Evolutionary conservation across 1,284 basidiomycete genomes (phyloP).

Genomic region (Leccinum solheimii): DNA sequence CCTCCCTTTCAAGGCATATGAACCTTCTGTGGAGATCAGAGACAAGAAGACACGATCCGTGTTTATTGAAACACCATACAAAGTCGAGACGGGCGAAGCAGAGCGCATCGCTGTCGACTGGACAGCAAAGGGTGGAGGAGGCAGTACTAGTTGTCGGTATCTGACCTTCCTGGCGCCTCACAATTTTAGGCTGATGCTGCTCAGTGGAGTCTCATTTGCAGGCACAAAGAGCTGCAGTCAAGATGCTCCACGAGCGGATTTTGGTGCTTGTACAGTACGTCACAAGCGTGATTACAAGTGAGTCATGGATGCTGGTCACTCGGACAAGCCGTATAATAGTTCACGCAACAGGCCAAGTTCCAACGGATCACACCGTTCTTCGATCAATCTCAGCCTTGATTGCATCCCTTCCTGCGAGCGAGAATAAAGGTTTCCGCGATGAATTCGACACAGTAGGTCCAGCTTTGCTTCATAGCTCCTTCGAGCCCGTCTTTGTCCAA

Average conservation of each 20-base stretch:
- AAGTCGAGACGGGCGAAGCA: constrained; percentile 96
- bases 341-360: constrained; percentile 52
- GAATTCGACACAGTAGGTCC: constrained; percentile 80
- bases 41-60: constrained; percentile 75
- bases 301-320: constrained; percentile 20
- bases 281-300: constrained; percentile 70
- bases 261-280: constrained; percentile 83
- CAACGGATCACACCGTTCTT: constrained; percentile 77
- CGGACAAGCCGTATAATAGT: constrained; percentile 2
- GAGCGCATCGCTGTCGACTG: constrained; percentile 98
- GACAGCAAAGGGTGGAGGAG: constrained; percentile 87
- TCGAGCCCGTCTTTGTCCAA: background rate
- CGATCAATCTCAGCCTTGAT: constrained; percentile 85
- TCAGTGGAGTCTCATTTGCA: constrained; percentile 87
- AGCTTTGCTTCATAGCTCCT: background rate
- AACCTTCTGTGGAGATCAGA: constrained; percentile 81
- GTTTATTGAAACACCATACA: constrained; percentile 81
- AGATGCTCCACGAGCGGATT: constrained; percentile 94
- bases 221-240: constrained; percentile 91
- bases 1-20: constrained; percentile 87
- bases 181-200: constrained; percentile 1
- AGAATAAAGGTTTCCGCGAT: constrained; percentile 74
- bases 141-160: constrained; percentile 72
- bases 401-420: constrained; percentile 83
- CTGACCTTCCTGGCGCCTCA: background rate